Percentiles rank a stretch among this genome's conserved stretches.
Conservation (phyloP, 176 grass and related monocot species). For the Cocos nucifera region DNA sequence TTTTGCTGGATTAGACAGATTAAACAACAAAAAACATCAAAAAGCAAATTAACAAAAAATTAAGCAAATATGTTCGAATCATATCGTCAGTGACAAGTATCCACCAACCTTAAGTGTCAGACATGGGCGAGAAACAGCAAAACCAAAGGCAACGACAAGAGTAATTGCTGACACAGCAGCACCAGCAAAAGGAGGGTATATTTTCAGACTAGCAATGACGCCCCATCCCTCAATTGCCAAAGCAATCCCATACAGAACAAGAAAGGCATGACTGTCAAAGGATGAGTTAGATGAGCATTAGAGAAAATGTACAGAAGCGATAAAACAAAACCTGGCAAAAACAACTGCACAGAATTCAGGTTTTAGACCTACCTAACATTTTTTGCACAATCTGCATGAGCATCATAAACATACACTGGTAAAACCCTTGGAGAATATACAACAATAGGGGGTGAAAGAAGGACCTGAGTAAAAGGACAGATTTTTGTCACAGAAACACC, state of each 20-base stretch:
- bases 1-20: not conserved
- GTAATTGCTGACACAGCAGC: conserved; percentile 79
- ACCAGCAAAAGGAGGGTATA: conserved; percentile 85
- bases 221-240: conserved; percentile 93
- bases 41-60: not conserved
- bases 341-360: not conserved
- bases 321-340: too few species aligned
- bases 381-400: conserved; percentile 99
- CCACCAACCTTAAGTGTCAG: conserved; percentile 79
- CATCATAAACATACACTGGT: conserved; percentile 98
- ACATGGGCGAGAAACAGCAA: conserved; percentile 89
- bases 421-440: conserved; percentile 96
- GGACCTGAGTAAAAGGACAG: conserved; percentile 45
- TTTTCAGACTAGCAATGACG: conserved; percentile 86
- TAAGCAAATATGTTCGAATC: not conserved
- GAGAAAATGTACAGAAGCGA: too few species aligned
- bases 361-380: conserved; percentile 75
- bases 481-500: not conserved
- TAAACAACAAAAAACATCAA: not conserved
- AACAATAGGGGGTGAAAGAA: conserved; percentile 93
- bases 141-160: conserved; percentile 91
- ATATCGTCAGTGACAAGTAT: conserved; percentile 7
- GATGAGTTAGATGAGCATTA: conserved; percentile 18
- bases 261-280: conserved; percentile 74
- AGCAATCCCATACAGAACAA: conserved; percentile 86